Conservation (phyloP, 2,329 filamentous ascomycete genomes). For the Phaeosphaeria sp. region DNA sequence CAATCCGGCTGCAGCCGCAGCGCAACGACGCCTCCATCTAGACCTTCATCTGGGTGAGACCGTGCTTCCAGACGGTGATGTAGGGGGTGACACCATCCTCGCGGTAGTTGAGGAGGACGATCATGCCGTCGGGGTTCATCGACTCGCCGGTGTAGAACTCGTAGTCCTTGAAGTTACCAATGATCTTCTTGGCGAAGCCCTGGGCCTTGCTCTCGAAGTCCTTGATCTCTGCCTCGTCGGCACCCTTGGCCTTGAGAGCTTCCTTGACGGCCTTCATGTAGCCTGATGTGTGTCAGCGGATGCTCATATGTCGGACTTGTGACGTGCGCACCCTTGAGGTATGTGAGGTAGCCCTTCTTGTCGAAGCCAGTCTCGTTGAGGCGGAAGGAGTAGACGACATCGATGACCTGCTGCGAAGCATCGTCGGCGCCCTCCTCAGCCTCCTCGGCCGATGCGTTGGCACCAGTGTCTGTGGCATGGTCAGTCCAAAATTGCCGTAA, state of each 20-base stretch:
- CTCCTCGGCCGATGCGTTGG: constrained; percentile 96
- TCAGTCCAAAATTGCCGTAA: constrained; percentile 9
- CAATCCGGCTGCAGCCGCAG: constrained; percentile 22
- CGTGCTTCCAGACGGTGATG: constrained; percentile 94
- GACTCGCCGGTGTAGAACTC: constrained; percentile 93
- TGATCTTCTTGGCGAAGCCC: constrained; percentile 80
- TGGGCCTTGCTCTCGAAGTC: constrained; percentile 80
- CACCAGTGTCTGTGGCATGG: constrained; percentile 73
- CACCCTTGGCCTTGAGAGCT: constrained; percentile 68
- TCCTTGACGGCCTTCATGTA: constrained; percentile 95
- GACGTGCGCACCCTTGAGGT: constrained; percentile 77
- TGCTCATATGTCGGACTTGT: background rate
- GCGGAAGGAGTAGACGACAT: constrained; percentile 92
- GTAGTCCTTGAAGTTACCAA: constrained; percentile 90
- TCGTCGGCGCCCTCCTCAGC: constrained; percentile 80
- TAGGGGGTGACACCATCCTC: constrained; percentile 93
- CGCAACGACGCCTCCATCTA: constrained; percentile 57
- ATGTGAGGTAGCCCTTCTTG: constrained; percentile 83
- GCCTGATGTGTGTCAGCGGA: constrained; percentile 54
- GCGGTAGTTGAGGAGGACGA: constrained; percentile 95
- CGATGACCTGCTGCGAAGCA: constrained; percentile 76
- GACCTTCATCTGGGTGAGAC: constrained; percentile 87
- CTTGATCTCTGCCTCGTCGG: constrained; percentile 70
- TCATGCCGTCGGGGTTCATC: constrained; percentile 94
- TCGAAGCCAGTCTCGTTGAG: constrained; percentile 79